Conservation (phyloP, 2,329 filamentous ascomycete species). For the Fonsecaea monophora region DNA sequence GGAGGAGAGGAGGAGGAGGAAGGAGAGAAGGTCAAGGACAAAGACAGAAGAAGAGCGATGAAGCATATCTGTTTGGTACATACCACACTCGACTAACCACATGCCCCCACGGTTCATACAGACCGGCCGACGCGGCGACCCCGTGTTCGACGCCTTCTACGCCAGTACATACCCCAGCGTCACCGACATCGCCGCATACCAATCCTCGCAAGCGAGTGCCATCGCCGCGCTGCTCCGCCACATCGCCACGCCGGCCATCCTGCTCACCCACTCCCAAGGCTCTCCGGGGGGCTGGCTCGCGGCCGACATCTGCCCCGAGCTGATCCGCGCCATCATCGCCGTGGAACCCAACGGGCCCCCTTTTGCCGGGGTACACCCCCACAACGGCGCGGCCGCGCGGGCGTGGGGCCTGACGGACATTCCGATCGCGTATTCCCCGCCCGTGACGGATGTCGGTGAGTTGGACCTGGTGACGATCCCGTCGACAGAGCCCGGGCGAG, state of each 20-base stretch:
- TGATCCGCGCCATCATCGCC: slow-evolving; percentile 58
- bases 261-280: slow-evolving; percentile 61
- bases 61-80: too few relatives aligned
- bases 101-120: not conserved
- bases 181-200: not conserved
- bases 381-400: slow-evolving; percentile 25
- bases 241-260: slow-evolving; percentile 51
- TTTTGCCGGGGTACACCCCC: slow-evolving; percentile 51
- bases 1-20: too few relatives aligned
- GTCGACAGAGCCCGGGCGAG: not conserved
- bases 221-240: slow-evolving; percentile 50
- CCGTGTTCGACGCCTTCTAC: slow-evolving; percentile 5
- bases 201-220: not conserved
- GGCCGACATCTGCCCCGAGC: slow-evolving; percentile 57
- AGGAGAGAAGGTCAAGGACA: not conserved
- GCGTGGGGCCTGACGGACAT: slow-evolving; percentile 54
- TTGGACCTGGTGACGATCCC: not conserved
- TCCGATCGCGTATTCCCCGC: not conserved
- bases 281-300: slow-evolving; percentile 56
- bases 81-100: not conserved
- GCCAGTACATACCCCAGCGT: not conserved
- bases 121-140: not conserved
- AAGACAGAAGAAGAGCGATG: too few relatives aligned
- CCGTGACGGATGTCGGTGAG: not conserved
- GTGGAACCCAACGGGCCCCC: slow-evolving; percentile 64